Evolutionary conservation across 2,329 filamentous ascomycete species (phyloP).

Genomic region (Tolypocladium ophioglossoides): DNA sequence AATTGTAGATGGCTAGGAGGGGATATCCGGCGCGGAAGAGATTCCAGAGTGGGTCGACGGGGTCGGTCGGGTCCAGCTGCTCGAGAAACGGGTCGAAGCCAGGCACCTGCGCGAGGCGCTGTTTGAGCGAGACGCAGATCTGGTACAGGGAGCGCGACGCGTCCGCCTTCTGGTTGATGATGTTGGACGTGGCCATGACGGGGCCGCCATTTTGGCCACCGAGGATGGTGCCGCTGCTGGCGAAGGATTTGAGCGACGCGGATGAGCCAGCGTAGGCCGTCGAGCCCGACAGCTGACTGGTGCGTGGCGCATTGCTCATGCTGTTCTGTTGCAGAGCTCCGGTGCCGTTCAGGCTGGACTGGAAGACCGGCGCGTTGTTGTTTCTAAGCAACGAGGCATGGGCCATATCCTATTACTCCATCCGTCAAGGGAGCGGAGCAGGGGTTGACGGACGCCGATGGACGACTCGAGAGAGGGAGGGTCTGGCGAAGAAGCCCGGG

Average conservation of each 20-base stretch:
- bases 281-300: conserved; percentile 53
- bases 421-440: conserved; percentile 18
- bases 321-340: conserved; percentile 31
- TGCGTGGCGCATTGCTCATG: conserved; percentile 43
- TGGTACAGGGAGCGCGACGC: conserved; percentile 89
- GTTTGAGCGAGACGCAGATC: conserved; percentile 79
- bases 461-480: background rate
- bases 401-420: conserved; percentile 42
- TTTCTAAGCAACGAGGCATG: conserved; percentile 49
- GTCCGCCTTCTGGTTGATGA: conserved; percentile 95
- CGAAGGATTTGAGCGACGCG: conserved; percentile 39
- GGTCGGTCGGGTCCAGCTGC: conserved; percentile 60
- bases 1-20: conserved; percentile 81
- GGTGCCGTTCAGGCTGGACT: conserved; percentile 35
- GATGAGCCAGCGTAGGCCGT: conserved; percentile 44
- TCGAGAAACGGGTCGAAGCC: conserved; percentile 67
- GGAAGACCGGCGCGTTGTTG: conserved; percentile 46
- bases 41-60: conserved; percentile 85
- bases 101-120: conserved; percentile 72
- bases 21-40: conserved; percentile 77
- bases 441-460: background rate
- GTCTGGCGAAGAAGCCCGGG: background rate
- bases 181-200: conserved; percentile 74
- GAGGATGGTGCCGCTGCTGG: conserved; percentile 31
- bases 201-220: conserved; percentile 41